Percentiles rank a stretch among this genome's conserved stretches.
These are phyloP conservation scores for Coemansia sp. DNA, from an alignment of 192 early-diverging fungal species.

Conservation along the genomic window DNA sequence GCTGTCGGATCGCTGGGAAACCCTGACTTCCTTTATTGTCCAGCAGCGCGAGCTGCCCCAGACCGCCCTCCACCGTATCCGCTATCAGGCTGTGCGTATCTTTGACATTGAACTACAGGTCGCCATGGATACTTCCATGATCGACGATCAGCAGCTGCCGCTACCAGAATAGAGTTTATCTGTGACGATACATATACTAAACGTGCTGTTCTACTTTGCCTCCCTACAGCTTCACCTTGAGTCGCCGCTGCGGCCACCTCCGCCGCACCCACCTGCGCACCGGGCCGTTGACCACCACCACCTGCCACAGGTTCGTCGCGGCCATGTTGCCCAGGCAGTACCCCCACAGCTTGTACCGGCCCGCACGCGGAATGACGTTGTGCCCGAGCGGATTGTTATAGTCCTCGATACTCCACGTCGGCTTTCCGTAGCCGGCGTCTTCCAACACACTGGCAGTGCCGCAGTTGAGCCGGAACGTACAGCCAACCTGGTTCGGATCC, in stretches of 20 bases:
- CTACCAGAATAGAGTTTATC: neutral
- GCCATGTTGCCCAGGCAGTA: constrained; percentile 47
- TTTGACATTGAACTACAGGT: constrained; percentile 47
- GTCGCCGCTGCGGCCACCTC: constrained; percentile 25
- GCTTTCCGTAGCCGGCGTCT: constrained; percentile 24
- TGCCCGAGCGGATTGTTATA: constrained; percentile 51
- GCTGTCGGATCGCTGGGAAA: constrained; percentile 45
- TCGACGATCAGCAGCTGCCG: constrained; percentile 25
- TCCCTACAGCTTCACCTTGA: constrained; percentile 34
- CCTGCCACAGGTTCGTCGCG: constrained; percentile 39
- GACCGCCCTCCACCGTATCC: constrained; percentile 36
- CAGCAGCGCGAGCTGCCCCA: constrained; percentile 39
- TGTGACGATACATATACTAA: too few relatives aligned
- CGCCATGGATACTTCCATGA: constrained; percentile 34
- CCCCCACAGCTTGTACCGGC: constrained; percentile 51
- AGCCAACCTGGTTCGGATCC: constrained; percentile 59
- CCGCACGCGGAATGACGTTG: constrained; percentile 53
- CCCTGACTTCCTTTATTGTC: constrained; percentile 38
- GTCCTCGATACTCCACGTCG: constrained; percentile 27
- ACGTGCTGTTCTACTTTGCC: too few relatives aligned
- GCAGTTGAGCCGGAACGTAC: constrained; percentile 63
- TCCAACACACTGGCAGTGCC: constrained; percentile 48
- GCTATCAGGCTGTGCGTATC: constrained; percentile 32
- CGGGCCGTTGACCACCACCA: constrained; percentile 47
- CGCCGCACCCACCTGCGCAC: constrained; percentile 25